Base-by-base conservation (phyloP, 257 asterid species). In the Primulina eburnea region DNA sequence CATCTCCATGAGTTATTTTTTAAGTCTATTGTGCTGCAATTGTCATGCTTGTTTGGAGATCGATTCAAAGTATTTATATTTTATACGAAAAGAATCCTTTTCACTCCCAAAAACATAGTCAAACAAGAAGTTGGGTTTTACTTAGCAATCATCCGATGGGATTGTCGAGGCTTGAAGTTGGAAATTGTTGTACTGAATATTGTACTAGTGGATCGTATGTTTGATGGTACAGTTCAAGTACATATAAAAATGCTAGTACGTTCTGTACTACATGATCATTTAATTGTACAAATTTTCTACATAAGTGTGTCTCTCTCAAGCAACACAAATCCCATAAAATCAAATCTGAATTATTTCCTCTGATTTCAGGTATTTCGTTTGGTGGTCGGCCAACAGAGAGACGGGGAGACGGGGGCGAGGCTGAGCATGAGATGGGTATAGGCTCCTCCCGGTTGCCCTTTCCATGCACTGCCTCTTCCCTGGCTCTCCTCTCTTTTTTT, bases 401-500 rank as follows among this genome's bases (percentile, higher is more conserved):
- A 8, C 4, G 43, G 9, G 43, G 43, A 35, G 43, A 43, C 53
- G 6, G 53, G 53, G 53, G 11, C 53, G 53, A 43, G 53, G 2
- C n/a, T 4, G 53, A 12, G 53, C 53, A 43, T 43, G 53, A 43
- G 2, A 43, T 12, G 53, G 53, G 53, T 12, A 43, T 11, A 43
- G n/a, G 53, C n/a, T 43, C 53, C 9, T 3, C 53, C 8, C n/a
- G 9, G n/a, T 11, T 11, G 8, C 53, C n/a, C 53, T 43, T 43
- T 43, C 53, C 53, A 43, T 43, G 53, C 53, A 43, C 53, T 43
- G 53, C 53, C 53, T 43, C 53, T 43, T 43, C 53, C 53, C 53
- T 43, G 53, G 53, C 53, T 43, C 53, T 43, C n/a, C 53, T 12
- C n/a, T 12, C 6, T 6, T 12, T 12, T 35, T 35, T 8, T 3